phyloP scores from a whole-genome alignment of 176 grass and related monocot genomes.

The Chrysopogon serrulatus region DNA sequence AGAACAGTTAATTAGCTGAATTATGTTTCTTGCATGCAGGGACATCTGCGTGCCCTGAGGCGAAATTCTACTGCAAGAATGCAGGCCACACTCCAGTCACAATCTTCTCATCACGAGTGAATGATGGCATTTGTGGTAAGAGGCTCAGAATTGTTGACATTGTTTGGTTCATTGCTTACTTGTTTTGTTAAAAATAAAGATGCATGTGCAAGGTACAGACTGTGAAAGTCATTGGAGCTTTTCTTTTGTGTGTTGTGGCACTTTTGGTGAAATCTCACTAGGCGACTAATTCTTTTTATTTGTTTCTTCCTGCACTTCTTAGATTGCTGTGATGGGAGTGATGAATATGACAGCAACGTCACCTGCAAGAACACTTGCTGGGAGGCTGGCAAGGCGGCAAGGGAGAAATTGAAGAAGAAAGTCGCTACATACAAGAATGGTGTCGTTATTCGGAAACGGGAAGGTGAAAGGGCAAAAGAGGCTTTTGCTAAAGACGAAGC shows the following conservation, averaged over 20 bases:
- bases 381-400: constrained; percentile 90
- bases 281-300: background rate
- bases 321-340: constrained; percentile 99
- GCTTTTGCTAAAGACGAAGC: constrained; percentile 79
- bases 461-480: constrained; percentile 77
- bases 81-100: constrained; percentile 62
- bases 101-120: constrained; percentile 85
- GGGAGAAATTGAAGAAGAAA: constrained; percentile 91
- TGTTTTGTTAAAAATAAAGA: background rate
- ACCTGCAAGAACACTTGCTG: constrained; percentile 93
- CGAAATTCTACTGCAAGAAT: constrained; percentile 95
- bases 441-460: constrained; percentile 63
- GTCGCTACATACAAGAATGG: constrained; percentile 78
- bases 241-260: background rate
- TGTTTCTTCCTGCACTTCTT: background rate
- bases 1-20: background rate
- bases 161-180: background rate
- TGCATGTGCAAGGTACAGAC: background rate
- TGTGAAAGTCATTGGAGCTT: background rate
- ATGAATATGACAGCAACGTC: constrained; percentile 73
- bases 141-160: background rate
- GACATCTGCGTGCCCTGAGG: constrained; percentile 91
- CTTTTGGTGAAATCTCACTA: background rate
- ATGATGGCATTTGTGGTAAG: constrained; percentile 96
- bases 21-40: constrained; percentile 41